Evolutionary conservation across 1,139 yeast genomes (phyloP).

Genomic region (Nakaseomyces uthaithaninus): DNA sequence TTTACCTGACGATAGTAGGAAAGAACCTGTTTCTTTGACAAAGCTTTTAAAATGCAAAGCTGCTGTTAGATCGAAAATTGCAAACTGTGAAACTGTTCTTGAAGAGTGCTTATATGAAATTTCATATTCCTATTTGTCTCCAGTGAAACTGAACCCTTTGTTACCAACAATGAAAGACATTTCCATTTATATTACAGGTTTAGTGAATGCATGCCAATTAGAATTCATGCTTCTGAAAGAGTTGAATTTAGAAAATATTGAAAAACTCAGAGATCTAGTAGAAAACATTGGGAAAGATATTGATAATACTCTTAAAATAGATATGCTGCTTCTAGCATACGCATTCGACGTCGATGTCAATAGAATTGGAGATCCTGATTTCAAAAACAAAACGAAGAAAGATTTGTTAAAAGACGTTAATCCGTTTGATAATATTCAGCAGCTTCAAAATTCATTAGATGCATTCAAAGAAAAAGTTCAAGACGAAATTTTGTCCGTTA

Average conservation of each 20-base stretch:
- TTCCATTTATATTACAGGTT: constrained; percentile 35
- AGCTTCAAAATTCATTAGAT: constrained; percentile 31
- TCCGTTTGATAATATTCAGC: constrained; percentile 28
- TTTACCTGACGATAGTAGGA: constrained; percentile 13
- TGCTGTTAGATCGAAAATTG: constrained; percentile 31
- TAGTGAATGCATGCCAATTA: constrained; percentile 43
- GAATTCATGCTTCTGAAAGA: constrained; percentile 37
- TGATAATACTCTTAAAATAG: constrained; percentile 30
- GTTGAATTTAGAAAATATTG: constrained; percentile 34
- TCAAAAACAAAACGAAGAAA: background rate
- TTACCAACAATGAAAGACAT: constrained; percentile 33
- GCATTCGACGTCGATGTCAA: constrained; percentile 36
- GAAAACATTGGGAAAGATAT: constrained; percentile 30
- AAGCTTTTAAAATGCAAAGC: constrained; percentile 30
- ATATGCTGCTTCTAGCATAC: constrained; percentile 33
- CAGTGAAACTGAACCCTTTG: constrained; percentile 35
- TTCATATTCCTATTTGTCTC: constrained; percentile 41
- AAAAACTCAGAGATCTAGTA: constrained; percentile 32
- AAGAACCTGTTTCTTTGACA: constrained; percentile 26
- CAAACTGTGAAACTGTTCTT: constrained; percentile 35
- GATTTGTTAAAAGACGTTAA: constrained; percentile 15
- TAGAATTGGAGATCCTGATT: constrained; percentile 11
- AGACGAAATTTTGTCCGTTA: constrained; percentile 28
- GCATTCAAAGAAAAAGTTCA: constrained; percentile 32
- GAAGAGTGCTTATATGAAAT: constrained; percentile 43